Percentiles rank a stretch among this genome's conserved stretches.
These are phyloP conservation scores for Phialophora verrucosa DNA, from an alignment of 2,329 filamentous ascomycete genomes.

Conservation along the genomic window DNA sequence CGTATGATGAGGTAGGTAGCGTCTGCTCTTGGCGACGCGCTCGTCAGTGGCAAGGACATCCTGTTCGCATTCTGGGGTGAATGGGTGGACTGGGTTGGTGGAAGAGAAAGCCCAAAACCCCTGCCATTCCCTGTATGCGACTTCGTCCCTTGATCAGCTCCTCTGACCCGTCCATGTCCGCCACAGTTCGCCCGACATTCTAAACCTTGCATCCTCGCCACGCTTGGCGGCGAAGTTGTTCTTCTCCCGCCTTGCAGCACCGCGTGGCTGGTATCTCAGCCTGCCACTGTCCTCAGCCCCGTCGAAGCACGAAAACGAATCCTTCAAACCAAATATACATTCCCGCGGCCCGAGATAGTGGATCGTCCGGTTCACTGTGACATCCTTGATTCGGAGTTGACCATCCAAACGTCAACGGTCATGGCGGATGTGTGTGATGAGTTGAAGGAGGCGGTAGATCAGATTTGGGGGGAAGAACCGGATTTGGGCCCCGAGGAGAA, in stretches of 20 bases:
- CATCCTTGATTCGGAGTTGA: conserved; percentile 31
- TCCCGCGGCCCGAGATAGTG: conserved; percentile 46
- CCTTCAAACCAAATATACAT: conserved; percentile 48
- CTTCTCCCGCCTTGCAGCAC: conserved; percentile 46
- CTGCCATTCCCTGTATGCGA: neutral
- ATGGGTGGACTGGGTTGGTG: no score
- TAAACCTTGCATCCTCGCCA: conserved; percentile 19
- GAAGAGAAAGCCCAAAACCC: neutral
- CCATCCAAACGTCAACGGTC: conserved; percentile 50
- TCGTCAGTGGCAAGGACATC: no score
- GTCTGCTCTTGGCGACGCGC: no score
- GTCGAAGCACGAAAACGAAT: conserved; percentile 46
- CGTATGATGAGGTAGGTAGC: conserved; percentile 15
- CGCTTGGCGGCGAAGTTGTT: conserved; percentile 34
- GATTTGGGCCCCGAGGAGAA: conserved; percentile 4
- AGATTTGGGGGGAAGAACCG: conserved; percentile 43
- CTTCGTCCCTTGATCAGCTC: no score
- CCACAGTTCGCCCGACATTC: conserved; percentile 20
- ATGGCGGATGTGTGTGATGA: conserved; percentile 49
- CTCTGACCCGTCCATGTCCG: neutral
- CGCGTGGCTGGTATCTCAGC: conserved; percentile 51
- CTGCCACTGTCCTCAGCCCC: conserved; percentile 49
- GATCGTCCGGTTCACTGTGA: conserved; percentile 26
- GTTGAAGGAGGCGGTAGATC: conserved; percentile 43
- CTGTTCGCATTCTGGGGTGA: no score